These are phyloP conservation scores for Marchantia paleacea DNA, from an alignment of 225 moss, liverwort and hornwort genomes.

Conservation along the genomic window DNA sequence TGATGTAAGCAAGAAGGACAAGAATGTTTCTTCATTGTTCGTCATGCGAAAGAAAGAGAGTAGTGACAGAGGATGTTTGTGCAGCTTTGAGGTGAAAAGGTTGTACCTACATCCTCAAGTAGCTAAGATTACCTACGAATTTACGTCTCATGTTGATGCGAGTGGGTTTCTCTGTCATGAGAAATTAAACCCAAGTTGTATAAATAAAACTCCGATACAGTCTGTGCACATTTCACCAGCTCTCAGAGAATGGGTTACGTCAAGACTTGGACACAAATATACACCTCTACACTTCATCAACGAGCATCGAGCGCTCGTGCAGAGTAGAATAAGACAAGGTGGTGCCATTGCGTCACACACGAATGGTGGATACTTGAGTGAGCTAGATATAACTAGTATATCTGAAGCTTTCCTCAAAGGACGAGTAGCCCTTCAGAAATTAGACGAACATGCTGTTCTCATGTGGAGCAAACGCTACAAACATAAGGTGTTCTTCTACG, in stretches of 20 bases:
- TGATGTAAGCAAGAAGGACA: slow-evolving; percentile 5
- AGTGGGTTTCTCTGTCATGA: slow-evolving; percentile 21
- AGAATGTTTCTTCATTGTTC: neutral
- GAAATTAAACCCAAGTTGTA: neutral
- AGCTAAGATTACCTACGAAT: slow-evolving; percentile 14
- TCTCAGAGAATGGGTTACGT: slow-evolving; percentile 23
- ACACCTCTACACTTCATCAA: slow-evolving; percentile 21
- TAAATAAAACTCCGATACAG: slow-evolving; percentile 9
- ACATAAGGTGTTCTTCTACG: slow-evolving; percentile 23
- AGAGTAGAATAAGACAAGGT: slow-evolving; percentile 13
- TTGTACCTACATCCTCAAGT: slow-evolving; percentile 28
- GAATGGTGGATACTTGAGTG: slow-evolving; percentile 8
- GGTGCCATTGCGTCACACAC: slow-evolving; percentile 9
- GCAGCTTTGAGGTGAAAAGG: slow-evolving; percentile 27
- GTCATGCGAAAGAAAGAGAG: slow-evolving; percentile 25
- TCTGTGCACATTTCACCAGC: slow-evolving; percentile 17
- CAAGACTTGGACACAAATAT: slow-evolving; percentile 8
- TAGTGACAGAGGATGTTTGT: slow-evolving; percentile 26
- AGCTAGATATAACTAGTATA: slow-evolving; percentile 18
- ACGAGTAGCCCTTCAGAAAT: slow-evolving; percentile 19
- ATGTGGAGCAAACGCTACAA: slow-evolving; percentile 21
- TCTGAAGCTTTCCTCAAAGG: slow-evolving; percentile 21
- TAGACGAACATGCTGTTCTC: slow-evolving; percentile 24
- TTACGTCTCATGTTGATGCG: slow-evolving; percentile 20
- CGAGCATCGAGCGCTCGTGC: slow-evolving; percentile 15